These are phyloP conservation scores for Peziza echinospora DNA, from an alignment of 495 filamentous ascomycete species.

Conservation along the genomic window DNA sequence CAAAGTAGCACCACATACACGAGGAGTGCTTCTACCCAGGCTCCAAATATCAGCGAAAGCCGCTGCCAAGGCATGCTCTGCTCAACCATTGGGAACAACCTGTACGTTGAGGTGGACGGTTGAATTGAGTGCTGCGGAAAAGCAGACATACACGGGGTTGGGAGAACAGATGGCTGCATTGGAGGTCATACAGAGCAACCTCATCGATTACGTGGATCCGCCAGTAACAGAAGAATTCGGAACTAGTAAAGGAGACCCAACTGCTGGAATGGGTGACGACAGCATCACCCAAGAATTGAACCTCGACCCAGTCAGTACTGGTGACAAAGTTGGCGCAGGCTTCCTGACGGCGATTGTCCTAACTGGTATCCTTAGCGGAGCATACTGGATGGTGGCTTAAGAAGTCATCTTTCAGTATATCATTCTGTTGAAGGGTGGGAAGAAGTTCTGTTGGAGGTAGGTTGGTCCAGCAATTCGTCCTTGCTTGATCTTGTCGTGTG, in stretches of 20 bases:
- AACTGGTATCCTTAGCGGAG: constrained; percentile 19
- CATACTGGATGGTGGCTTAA: constrained; percentile 22
- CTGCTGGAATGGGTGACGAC: constrained; percentile 31
- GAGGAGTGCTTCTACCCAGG: constrained; percentile 35
- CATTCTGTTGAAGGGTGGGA: no score
- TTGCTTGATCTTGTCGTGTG: no score
- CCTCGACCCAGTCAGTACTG: constrained; percentile 10
- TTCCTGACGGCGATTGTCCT: constrained; percentile 23
- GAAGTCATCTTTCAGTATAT: no score
- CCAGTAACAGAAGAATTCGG: constrained; percentile 53
- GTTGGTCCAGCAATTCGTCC: no score
- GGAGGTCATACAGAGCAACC: constrained; percentile 40
- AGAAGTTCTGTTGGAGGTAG: no score
- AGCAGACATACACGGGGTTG: constrained; percentile 23
- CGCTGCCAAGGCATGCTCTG: constrained; percentile 43
- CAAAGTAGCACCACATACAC: constrained; percentile 46
- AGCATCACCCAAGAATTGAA: not conserved
- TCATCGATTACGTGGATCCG: constrained; percentile 25
- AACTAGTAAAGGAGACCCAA: constrained; percentile 49
- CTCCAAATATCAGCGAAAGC: constrained; percentile 40
- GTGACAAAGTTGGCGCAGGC: constrained; percentile 23
- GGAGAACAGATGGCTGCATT: constrained; percentile 54
- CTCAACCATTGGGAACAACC: constrained; percentile 33
- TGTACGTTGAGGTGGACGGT: constrained; percentile 53
- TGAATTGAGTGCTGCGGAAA: constrained; percentile 34